These are phyloP conservation scores for Neurospora terricola DNA, from an alignment of 495 filamentous ascomycete species.

Conservation along the genomic window DNA sequence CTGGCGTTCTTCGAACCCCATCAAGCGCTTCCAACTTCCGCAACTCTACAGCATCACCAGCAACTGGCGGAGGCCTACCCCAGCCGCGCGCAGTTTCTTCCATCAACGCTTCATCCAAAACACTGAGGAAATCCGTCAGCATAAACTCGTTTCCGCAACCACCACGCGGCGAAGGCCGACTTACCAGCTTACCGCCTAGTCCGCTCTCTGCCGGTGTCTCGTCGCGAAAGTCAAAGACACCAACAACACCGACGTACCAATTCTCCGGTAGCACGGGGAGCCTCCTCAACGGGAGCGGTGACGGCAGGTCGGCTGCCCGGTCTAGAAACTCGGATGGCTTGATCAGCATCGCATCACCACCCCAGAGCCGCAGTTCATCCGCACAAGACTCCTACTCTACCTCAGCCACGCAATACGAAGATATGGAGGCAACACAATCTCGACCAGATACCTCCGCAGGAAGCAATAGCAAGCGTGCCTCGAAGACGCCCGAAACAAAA, in stretches of 20 bases:
- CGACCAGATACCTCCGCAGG: slow-evolving; percentile 23
- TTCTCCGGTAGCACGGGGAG: slow-evolving; percentile 52
- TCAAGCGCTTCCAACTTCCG: slow-evolving; percentile 38
- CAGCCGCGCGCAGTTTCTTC: slow-evolving; percentile 40
- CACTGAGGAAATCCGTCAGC: slow-evolving; percentile 75
- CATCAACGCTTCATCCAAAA: slow-evolving; percentile 46
- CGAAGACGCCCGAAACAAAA: slow-evolving; percentile 54
- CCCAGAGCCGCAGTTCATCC: slow-evolving; percentile 81
- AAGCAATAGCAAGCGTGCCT: slow-evolving; percentile 37
- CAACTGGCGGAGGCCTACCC: slow-evolving; percentile 32
- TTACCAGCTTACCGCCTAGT: slow-evolving; percentile 47
- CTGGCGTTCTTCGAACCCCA: slow-evolving; percentile 48
- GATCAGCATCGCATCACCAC: slow-evolving; percentile 64
- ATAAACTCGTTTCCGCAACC: slow-evolving; percentile 91
- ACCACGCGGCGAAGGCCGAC: slow-evolving; percentile 50
- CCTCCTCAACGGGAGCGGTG: slow-evolving; percentile 66
- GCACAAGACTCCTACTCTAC: slow-evolving; percentile 85
- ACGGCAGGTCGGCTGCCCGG: slow-evolving; percentile 59
- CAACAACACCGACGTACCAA: slow-evolving; percentile 26
- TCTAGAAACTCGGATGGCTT: slow-evolving; percentile 58
- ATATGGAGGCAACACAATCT: slow-evolving; percentile 45
- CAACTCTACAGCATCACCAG: slow-evolving; percentile 34
- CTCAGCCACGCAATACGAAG: slow-evolving; percentile 80
- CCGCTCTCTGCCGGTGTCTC: slow-evolving; percentile 42
- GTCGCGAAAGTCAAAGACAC: slow-evolving; percentile 31